phyloP scores from a whole-genome alignment of 345 rosid species.

The Citrus medica region DNA sequence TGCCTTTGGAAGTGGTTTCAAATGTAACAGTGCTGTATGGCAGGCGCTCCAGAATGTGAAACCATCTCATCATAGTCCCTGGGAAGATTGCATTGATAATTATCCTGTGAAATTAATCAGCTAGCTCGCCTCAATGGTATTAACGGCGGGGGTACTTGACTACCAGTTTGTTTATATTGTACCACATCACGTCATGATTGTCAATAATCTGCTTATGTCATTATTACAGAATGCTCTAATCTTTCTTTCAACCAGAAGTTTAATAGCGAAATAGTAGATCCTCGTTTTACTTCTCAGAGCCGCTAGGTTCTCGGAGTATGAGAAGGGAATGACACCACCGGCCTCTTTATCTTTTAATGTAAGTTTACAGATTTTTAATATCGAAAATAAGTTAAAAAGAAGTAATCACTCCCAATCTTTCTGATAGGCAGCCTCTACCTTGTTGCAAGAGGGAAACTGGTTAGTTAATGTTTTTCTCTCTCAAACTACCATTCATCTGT shows the following conservation, averaged over 20 bases:
- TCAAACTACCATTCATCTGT: background rate
- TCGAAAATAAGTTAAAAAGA: no score
- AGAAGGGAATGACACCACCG: no score
- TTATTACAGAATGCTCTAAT: background rate
- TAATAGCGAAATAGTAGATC: background rate
- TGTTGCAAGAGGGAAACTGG: no score
- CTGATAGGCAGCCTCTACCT: no score
- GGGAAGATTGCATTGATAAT: slow-evolving; percentile 37
- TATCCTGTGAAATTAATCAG: slow-evolving; percentile 37
- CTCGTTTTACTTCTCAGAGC: background rate
- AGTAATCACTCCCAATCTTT: no score
- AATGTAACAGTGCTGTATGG: slow-evolving; percentile 54
- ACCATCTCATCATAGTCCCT: slow-evolving; percentile 31
- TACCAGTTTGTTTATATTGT: background rate
- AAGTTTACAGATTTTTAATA: no score
- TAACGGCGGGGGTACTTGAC: background rate
- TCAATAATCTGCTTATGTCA: background rate
- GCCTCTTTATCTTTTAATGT: no score
- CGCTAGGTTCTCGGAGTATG: no score
- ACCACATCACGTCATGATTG: background rate
- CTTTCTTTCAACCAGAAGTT: background rate
- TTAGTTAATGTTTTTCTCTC: no score
- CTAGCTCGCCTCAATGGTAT: slow-evolving; percentile 17
- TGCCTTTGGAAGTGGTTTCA: slow-evolving; percentile 55
- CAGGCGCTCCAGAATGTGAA: slow-evolving; percentile 33